Conservation (phyloP, 306 rosid species). For the Acacia acuminata region DNA sequence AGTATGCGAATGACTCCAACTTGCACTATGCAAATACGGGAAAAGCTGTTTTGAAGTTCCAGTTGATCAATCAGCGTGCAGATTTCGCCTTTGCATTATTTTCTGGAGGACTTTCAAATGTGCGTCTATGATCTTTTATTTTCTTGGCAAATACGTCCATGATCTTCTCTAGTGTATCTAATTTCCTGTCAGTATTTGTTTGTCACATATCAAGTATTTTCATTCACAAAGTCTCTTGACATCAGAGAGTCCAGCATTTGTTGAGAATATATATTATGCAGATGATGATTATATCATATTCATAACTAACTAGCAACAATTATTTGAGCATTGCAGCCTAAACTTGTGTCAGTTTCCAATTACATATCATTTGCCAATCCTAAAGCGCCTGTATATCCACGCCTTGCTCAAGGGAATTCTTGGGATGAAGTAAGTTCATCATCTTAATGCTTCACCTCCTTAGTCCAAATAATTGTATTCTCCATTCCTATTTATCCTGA, state of each 20-base stretch:
- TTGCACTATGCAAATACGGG: conserved; percentile 44
- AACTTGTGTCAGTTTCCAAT: conserved; percentile 67
- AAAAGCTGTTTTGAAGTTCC: conserved; percentile 43
- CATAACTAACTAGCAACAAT: conserved; percentile 7
- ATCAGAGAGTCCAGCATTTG: background rate
- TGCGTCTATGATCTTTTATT: conserved; percentile 11
- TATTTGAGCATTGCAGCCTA: conserved; percentile 48
- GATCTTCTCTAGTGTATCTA: background rate
- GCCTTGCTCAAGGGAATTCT: conserved; percentile 78
- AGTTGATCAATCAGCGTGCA: conserved; percentile 62
- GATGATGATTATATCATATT: background rate
- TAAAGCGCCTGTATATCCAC: conserved; percentile 72
- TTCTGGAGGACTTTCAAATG: conserved; percentile 61
- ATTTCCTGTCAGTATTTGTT: background rate
- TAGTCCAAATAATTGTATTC: background rate
- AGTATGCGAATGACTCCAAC: conserved; percentile 48
- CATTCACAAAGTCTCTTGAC: background rate
- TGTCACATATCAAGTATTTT: background rate
- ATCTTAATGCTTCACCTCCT: background rate
- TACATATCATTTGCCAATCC: conserved; percentile 60
- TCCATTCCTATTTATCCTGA: background rate
- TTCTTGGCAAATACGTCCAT: background rate
- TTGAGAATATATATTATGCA: background rate
- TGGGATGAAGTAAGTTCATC: conserved; percentile 70
- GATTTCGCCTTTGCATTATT: conserved; percentile 67